phyloP scores from a whole-genome alignment of 352 stramenopile genomes.

The Phytopythium chamaehyphon region DNA sequence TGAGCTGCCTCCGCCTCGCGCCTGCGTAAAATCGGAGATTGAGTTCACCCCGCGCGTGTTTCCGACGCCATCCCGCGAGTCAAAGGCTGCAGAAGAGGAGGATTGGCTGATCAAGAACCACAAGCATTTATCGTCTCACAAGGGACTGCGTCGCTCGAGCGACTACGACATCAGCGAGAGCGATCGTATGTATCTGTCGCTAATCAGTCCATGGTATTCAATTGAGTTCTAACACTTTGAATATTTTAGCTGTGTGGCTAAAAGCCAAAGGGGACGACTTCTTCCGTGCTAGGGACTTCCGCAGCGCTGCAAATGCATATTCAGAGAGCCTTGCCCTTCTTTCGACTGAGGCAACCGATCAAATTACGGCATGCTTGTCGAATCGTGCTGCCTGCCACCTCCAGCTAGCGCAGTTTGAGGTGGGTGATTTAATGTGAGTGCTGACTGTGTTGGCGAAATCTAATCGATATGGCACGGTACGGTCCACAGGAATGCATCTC shows the following conservation, averaged over 20 bases:
- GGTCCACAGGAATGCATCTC: slow-evolving; percentile 40
- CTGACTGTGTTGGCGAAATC: neutral
- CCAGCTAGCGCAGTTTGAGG: slow-evolving; percentile 54
- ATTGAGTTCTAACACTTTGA: neutral
- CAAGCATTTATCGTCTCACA: slow-evolving; percentile 71
- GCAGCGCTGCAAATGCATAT: slow-evolving; percentile 69
- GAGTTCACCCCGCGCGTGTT: slow-evolving; percentile 77
- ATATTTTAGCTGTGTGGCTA: slow-evolving; percentile 62
- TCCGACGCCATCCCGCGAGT: slow-evolving; percentile 73
- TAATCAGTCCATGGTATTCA: neutral
- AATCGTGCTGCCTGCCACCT: slow-evolving; percentile 68
- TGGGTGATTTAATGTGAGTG: slow-evolving; percentile 20
- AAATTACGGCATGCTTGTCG: slow-evolving; percentile 53
- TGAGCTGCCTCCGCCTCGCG: slow-evolving; percentile 42
- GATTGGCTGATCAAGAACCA: slow-evolving; percentile 84
- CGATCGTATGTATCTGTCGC: slow-evolving; percentile 61
- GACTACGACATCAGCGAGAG: slow-evolving; percentile 83
- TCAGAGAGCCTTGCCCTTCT: slow-evolving; percentile 45
- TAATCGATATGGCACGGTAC: neutral
- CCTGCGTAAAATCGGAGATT: slow-evolving; percentile 41
- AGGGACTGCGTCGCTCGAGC: slow-evolving; percentile 38
- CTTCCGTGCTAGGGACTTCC: slow-evolving; percentile 62
- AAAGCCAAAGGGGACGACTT: slow-evolving; percentile 87
- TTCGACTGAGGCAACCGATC: slow-evolving; percentile 26
- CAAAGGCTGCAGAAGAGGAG: slow-evolving; percentile 76